Evolutionary conservation across 2,329 filamentous ascomycete genomes (phyloP).

Genomic region (Graphilbum sp.): DNA sequence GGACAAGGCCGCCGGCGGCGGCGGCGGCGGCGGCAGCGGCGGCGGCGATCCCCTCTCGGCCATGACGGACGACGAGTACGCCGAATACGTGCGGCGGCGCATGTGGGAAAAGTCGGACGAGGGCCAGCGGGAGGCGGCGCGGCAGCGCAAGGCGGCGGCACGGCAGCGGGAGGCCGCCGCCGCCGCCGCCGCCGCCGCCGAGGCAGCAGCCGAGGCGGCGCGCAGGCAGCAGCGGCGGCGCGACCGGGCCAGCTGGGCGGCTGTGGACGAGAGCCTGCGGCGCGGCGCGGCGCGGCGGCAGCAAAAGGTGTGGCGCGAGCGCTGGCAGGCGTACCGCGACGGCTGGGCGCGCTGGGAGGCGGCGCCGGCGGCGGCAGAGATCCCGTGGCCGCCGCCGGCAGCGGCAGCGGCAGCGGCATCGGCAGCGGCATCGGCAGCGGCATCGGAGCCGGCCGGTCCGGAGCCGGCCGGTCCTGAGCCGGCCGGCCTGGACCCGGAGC

Average conservation of each 20-base stretch:
- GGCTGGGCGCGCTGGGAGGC: slow-evolving; percentile 45
- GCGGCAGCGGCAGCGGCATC: slow-evolving; percentile 10
- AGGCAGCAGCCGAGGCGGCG: no score
- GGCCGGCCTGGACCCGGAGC: no score
- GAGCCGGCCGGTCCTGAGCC: no score
- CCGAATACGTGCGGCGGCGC: slow-evolving; percentile 61
- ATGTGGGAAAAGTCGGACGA: slow-evolving; percentile 97
- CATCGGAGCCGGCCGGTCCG: no score
- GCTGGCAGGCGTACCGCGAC: slow-evolving; percentile 48
- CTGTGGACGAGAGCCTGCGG: background rate
- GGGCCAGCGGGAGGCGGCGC: slow-evolving; percentile 58
- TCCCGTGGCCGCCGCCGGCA: slow-evolving; percentile 56
- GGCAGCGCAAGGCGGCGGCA: slow-evolving; percentile 33
- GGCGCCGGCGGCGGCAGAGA: slow-evolving; percentile 5
- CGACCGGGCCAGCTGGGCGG: background rate
- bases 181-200: no score
- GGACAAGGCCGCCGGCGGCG: slow-evolving; percentile 17
- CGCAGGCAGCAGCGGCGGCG: slow-evolving; percentile 11
- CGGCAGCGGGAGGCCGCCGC: slow-evolving; percentile 33
- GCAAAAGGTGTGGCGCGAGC: slow-evolving; percentile 35
- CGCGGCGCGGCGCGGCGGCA: slow-evolving; percentile 46
- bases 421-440: background rate
- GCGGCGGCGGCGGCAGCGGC: slow-evolving; percentile 13
- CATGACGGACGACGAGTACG: slow-evolving; percentile 91
- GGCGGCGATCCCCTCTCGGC: slow-evolving; percentile 44